These are phyloP conservation scores for Magnusiomyces suaveolens DNA, from an alignment of 1,139 yeast species.

Conservation along the genomic window DNA sequence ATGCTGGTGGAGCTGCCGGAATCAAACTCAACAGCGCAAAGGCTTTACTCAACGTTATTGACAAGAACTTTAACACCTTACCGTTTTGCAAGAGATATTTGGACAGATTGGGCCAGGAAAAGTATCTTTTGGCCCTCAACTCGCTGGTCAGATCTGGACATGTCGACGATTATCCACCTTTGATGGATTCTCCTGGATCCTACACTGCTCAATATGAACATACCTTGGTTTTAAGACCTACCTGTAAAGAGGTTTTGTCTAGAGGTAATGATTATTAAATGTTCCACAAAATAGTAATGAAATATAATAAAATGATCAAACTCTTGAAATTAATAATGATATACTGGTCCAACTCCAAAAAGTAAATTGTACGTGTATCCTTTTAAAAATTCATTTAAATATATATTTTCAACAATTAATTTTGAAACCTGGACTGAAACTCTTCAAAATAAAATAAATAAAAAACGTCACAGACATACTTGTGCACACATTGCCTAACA, in stretches of 20 bases:
- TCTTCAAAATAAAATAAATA: too few species aligned
- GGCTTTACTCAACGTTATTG: slow-evolving; percentile 55
- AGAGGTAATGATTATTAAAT: slow-evolving; percentile 81
- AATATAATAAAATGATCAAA: neutral
- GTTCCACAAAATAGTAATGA: neutral
- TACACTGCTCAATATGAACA: slow-evolving; percentile 97
- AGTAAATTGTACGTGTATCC: too few species aligned
- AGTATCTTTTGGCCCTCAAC: slow-evolving; percentile 81
- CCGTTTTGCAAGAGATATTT: slow-evolving; percentile 95
- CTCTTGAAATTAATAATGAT: too few species aligned
- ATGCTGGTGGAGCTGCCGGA: slow-evolving; percentile 46
- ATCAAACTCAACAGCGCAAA: slow-evolving; percentile 50
- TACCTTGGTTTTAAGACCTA: slow-evolving; percentile 82
- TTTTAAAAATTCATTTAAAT: too few species aligned
- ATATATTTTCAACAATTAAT: too few species aligned
- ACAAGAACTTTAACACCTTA: slow-evolving; percentile 77
- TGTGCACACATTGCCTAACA: too few species aligned
- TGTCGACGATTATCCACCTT: slow-evolving; percentile 95
- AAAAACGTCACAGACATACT: too few species aligned
- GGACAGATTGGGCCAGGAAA: slow-evolving; percentile 86
- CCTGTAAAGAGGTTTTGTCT: slow-evolving; percentile 86
- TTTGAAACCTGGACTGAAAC: too few species aligned
- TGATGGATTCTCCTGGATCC: slow-evolving; percentile 70
- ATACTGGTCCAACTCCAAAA: too few species aligned
- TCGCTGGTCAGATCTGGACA: slow-evolving; percentile 76